Evolutionary conservation across 2,329 filamentous ascomycete genomes (phyloP).

Genomic region (Neofusicoccum kwambonambiense): DNA sequence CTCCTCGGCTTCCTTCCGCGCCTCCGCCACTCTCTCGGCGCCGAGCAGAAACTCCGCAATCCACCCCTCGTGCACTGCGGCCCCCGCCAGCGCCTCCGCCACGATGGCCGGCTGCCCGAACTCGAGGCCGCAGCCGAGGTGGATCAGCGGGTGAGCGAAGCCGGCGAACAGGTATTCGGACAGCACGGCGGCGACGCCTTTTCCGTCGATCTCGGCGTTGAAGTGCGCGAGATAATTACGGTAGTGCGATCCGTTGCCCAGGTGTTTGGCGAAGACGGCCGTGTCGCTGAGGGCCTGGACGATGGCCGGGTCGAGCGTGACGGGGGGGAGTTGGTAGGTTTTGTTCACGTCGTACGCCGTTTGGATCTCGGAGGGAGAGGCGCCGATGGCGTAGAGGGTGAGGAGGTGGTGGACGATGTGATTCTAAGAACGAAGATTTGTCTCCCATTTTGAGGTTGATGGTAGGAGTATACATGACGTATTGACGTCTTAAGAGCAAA

Average conservation of each 20-base stretch:
- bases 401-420: conserved; percentile 79
- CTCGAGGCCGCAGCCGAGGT: conserved; percentile 81
- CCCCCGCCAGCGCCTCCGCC: conserved; percentile 75
- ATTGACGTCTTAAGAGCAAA: too few relatives aligned
- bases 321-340: conserved; percentile 62
- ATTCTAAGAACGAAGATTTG: conserved; percentile 40
- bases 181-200: conserved; percentile 62
- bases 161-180: conserved; percentile 69
- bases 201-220: conserved; percentile 65
- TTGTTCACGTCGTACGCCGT: conserved; percentile 64
- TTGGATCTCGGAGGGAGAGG: conserved; percentile 59
- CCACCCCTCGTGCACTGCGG: conserved; percentile 64
- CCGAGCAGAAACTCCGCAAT: conserved; percentile 55
- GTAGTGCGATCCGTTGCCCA: conserved; percentile 67
- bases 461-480: too few relatives aligned
- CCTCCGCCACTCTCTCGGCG: conserved; percentile 50
- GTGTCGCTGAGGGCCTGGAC: conserved; percentile 57
- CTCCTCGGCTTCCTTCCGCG: conserved; percentile 4
- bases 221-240: conserved; percentile 76
- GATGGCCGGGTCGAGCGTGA: conserved; percentile 45
- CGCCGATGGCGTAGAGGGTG: conserved; percentile 73
- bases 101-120: conserved; percentile 79
- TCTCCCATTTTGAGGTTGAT: background rate
- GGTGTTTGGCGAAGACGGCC: conserved; percentile 54
- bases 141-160: conserved; percentile 77